Percentiles rank a stretch among this genome's conserved stretches.
Evolutionary conservation across 768 basidiomycete species (phyloP).

Genomic region (Porphyrellus cyaneotinctus): DNA sequence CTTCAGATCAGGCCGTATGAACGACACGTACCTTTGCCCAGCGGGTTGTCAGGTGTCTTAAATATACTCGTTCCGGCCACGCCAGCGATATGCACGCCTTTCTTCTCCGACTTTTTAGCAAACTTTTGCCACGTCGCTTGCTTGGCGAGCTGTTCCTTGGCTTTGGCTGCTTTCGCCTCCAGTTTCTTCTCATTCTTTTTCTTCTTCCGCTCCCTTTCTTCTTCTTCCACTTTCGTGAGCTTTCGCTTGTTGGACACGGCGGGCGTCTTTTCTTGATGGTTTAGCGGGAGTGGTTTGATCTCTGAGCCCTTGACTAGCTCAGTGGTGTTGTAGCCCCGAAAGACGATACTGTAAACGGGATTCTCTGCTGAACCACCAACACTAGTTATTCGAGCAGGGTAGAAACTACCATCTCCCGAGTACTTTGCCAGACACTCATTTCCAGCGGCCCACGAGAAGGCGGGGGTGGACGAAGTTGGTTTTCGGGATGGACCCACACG

Average conservation of each 20-base stretch:
- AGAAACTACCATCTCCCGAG: conserved; percentile 79
- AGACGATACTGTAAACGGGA: conserved; percentile 83
- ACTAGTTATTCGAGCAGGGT: conserved; percentile 83
- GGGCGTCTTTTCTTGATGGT: conserved; percentile 42
- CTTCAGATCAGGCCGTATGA: conserved; percentile 6
- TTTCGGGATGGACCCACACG: conserved; percentile 59
- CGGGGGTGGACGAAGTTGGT: conserved; percentile 44
- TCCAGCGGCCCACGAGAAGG: conserved; percentile 68
- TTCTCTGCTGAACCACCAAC: conserved; percentile 80
- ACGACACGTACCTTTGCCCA: conserved; percentile 67
- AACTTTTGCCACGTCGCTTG: conserved; percentile 93
- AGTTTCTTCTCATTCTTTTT: conserved; percentile 95
- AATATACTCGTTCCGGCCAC: conserved; percentile 88
- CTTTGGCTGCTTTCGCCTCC: conserved; percentile 77
- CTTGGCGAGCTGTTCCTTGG: conserved; percentile 81
- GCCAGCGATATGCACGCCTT: conserved; percentile 87
- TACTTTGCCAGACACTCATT: conserved; percentile 86
- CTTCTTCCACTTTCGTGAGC: conserved; percentile 74
- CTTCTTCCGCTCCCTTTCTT: conserved; percentile 85
- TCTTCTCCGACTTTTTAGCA: conserved; percentile 91
- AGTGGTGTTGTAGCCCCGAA: conserved; percentile 89
- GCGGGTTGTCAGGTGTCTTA: conserved; percentile 89
- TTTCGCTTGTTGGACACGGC: conserved; percentile 65
- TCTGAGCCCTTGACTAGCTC: conserved; percentile 74
- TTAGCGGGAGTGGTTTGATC: conserved; percentile 64